These are phyloP conservation scores for Diplocarpon rosae DNA, from an alignment of 2,329 filamentous ascomycete species.

Conservation along the genomic window DNA sequence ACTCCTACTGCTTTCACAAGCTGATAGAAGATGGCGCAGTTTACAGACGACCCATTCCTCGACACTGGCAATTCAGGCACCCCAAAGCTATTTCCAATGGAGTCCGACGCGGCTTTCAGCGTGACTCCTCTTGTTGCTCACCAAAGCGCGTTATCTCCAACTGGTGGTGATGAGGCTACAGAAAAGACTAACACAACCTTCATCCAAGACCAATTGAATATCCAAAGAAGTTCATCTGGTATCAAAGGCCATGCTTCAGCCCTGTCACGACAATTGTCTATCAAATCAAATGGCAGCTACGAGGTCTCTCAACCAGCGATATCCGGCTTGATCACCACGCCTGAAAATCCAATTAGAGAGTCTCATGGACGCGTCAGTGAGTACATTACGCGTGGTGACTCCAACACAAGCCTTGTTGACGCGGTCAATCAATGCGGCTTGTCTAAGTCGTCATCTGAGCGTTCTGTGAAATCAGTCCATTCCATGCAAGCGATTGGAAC, in stretches of 20 bases:
- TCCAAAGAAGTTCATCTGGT: slow-evolving; percentile 20
- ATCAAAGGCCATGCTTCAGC: slow-evolving; percentile 15
- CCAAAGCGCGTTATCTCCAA: slow-evolving; percentile 1
- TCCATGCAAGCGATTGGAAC: slow-evolving; percentile 27
- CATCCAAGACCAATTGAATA: slow-evolving; percentile 20
- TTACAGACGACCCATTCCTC: slow-evolving; percentile 1
- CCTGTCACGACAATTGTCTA: slow-evolving; percentile 17
- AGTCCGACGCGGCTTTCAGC: slow-evolving; percentile 13
- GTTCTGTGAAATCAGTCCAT: slow-evolving; percentile 26
- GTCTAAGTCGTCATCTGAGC: slow-evolving; percentile 19
- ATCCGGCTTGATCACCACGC: slow-evolving; percentile 4
- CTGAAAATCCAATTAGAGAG: slow-evolving; percentile 3
- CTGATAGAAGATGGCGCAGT: slow-evolving; percentile 9
- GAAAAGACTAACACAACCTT: slow-evolving; percentile 8
- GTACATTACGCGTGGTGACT: slow-evolving; percentile 1
- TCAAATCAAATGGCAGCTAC: slow-evolving; percentile 16
- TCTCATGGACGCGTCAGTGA: slow-evolving; percentile 3
- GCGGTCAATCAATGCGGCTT: slow-evolving; percentile 11
- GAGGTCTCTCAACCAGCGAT: slow-evolving; percentile 6
- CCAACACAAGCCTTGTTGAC: slow-evolving; percentile 8
- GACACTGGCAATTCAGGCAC: neutral
- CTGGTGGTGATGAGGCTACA: neutral
- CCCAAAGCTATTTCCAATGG: slow-evolving; percentile 4
- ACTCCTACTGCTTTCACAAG: neutral
- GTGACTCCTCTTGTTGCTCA: slow-evolving; percentile 8